A percentile compares a stretch with the other conserved stretches of the same genome.
phyloP scores from a whole-genome alignment of 306 rosid genomes.

The Lathyrus oleraceus region DNA sequence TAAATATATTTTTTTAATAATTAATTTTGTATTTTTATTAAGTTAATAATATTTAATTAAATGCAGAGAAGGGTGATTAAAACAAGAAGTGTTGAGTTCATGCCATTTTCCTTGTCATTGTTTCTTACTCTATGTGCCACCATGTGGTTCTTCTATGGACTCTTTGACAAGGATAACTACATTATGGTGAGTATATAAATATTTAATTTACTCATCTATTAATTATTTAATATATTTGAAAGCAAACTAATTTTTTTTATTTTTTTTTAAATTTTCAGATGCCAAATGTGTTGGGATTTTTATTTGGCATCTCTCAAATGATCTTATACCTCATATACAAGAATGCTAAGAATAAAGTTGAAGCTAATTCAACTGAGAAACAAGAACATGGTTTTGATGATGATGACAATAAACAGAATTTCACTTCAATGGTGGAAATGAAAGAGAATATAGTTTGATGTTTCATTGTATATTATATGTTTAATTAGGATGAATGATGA shows the following conservation, averaged over 20 bases:
- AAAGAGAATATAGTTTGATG: constrained; percentile 37
- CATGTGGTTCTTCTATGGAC: constrained; percentile 72
- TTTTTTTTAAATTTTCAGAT: constrained; percentile 39
- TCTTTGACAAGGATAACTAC: constrained; percentile 54
- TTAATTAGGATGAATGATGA: constrained; percentile 17
- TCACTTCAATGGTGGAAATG: constrained; percentile 37
- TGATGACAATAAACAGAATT: constrained; percentile 20
- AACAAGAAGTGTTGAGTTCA: constrained; percentile 66
- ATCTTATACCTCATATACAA: constrained; percentile 54
- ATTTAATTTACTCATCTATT: neutral
- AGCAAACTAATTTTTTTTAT: constrained; percentile 4
- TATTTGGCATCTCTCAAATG: constrained; percentile 60
- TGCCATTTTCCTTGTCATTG: constrained; percentile 68
- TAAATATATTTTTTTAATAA: no score
- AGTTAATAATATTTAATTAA: no score
- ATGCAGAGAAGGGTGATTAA: constrained; percentile 62
- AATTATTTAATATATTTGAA: neutral
- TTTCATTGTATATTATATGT: constrained; percentile 20
- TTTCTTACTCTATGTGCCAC: constrained; percentile 59
- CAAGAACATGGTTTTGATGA: constrained; percentile 17
- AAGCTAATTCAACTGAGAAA: neutral
- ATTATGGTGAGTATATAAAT: constrained; percentile 54
- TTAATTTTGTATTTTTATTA: no score
- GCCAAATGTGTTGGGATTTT: constrained; percentile 67
- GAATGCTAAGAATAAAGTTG: constrained; percentile 27